Conservation (phyloP, 768 basidiomycete genomes). For the Leucocoprinus leucothites region DNA sequence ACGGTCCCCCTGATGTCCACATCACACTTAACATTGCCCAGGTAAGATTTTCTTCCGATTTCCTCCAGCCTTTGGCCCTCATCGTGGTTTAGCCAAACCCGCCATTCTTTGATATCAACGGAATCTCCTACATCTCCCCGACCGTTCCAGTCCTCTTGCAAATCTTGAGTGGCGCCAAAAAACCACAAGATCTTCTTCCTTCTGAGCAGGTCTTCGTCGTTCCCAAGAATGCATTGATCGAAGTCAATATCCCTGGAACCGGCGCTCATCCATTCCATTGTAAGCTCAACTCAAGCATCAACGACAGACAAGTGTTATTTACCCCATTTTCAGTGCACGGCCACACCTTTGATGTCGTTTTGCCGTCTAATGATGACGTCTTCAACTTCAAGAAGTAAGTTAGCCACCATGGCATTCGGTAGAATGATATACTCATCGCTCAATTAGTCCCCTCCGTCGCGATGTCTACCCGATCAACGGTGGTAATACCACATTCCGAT, state of each 20-base stretch:
- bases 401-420: neutral
- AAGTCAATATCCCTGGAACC: conserved; percentile 41
- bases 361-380: conserved; percentile 5
- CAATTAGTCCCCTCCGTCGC: conserved; percentile 17
- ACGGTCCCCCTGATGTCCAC: conserved; percentile 33
- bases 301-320: neutral
- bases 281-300: neutral
- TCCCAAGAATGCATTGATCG: conserved; percentile 42
- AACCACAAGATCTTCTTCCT: conserved; percentile 28
- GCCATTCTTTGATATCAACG: conserved; percentile 17
- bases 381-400: conserved; percentile 12
- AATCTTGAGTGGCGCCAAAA: conserved; percentile 18
- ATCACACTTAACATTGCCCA: conserved; percentile 27
- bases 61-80: conserved; percentile 12
- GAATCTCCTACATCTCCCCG: conserved; percentile 22
- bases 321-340: conserved; percentile 12
- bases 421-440: neutral
- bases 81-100: conserved; percentile 22
- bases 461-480: conserved; percentile 15
- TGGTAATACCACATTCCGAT: conserved; percentile 17
- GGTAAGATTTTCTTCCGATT: conserved; percentile 24
- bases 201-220: conserved; percentile 18
- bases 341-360: conserved; percentile 16
- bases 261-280: conserved; percentile 13
- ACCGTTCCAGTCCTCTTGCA: conserved; percentile 41